Percentiles rank a stretch among this genome's conserved stretches.
These are phyloP conservation scores for Debaryomyces singareniensis DNA, from an alignment of 1,139 yeast species.

Conservation along the genomic window DNA sequence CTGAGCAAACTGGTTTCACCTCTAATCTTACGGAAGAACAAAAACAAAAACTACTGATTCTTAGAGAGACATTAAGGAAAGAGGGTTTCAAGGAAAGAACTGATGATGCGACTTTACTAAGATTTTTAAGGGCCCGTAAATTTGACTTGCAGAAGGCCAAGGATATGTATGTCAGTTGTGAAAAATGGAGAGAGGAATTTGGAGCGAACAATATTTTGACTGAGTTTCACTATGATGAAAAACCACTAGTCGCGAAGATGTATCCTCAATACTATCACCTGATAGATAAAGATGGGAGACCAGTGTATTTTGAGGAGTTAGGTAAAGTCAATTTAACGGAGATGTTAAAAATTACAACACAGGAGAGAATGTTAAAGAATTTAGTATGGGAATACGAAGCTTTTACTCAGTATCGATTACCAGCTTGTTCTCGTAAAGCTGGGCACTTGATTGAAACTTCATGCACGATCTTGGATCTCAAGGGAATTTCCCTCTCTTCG, in stretches of 20 bases:
- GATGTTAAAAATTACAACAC: conserved; percentile 90
- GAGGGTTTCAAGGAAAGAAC: conserved; percentile 68
- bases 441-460: conserved; percentile 86
- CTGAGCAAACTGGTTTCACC: conserved; percentile 67
- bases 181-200: conserved; percentile 82
- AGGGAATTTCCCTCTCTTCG: conserved; percentile 81
- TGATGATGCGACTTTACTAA: conserved; percentile 83
- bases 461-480: conserved; percentile 90
- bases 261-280: conserved; percentile 98
- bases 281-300: conserved; percentile 95
- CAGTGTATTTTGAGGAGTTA: conserved; percentile 88
- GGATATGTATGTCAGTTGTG: conserved; percentile 82
- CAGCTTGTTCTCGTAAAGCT: conserved; percentile 86
- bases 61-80: conserved; percentile 52
- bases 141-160: conserved; percentile 76
- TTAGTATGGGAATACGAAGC: conserved; percentile 97
- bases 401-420: conserved; percentile 74
- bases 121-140: conserved; percentile 93
- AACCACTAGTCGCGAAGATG: conserved; percentile 78
- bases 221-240: conserved; percentile 87
- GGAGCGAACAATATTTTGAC: conserved; percentile 81
- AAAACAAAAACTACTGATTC: conserved; percentile 47
- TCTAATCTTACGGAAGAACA: conserved; percentile 75
- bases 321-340: conserved; percentile 85
- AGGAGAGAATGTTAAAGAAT: conserved; percentile 93